phyloP scores from a whole-genome alignment of 805 yeast species.

The Cephaloascus fragrans region DNA sequence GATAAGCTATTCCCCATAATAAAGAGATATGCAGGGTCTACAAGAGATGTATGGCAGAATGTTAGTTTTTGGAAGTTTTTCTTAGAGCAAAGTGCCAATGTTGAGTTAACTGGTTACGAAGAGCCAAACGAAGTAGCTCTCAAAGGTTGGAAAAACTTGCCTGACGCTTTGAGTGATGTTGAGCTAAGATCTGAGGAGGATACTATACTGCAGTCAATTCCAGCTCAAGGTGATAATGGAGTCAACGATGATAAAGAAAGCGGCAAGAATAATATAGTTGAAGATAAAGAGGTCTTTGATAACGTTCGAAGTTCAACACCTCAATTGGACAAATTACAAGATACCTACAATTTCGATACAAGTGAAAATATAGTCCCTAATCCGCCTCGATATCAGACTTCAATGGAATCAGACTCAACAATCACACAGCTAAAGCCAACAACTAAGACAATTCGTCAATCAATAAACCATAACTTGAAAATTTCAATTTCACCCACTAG shows the following conservation, averaged over 20 bases:
- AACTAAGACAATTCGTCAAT: slow-evolving; percentile 19
- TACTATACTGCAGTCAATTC: slow-evolving; percentile 7
- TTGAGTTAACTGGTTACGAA: slow-evolving; percentile 45
- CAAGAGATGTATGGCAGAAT: slow-evolving; percentile 54
- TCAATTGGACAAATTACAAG: slow-evolving; percentile 8
- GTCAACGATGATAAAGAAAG: slow-evolving; percentile 4
- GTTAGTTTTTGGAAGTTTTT: slow-evolving; percentile 70
- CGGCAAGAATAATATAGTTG: background rate
- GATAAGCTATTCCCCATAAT: slow-evolving; percentile 63
- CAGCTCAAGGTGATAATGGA: slow-evolving; percentile 12
- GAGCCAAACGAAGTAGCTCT: slow-evolving; percentile 16
- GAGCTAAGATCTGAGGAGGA: background rate
- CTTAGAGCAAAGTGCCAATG: slow-evolving; percentile 67
- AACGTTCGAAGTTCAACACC: slow-evolving; percentile 19
- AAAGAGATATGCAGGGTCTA: slow-evolving; percentile 45
- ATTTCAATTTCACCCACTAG: slow-evolving; percentile 23
- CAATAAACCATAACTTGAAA: slow-evolving; percentile 19
- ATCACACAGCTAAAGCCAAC: slow-evolving; percentile 9
- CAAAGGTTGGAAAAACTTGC: slow-evolving; percentile 3
- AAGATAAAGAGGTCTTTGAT: background rate
- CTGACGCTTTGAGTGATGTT: slow-evolving; percentile 5
- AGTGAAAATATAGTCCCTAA: slow-evolving; percentile 14
- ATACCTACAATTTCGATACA: slow-evolving; percentile 8
- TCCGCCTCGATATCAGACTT: slow-evolving; percentile 11
- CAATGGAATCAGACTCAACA: slow-evolving; percentile 2